Base-by-base conservation (phyloP, 2,329 filamentous ascomycete species). In the Fusarium devonianum region DNA sequence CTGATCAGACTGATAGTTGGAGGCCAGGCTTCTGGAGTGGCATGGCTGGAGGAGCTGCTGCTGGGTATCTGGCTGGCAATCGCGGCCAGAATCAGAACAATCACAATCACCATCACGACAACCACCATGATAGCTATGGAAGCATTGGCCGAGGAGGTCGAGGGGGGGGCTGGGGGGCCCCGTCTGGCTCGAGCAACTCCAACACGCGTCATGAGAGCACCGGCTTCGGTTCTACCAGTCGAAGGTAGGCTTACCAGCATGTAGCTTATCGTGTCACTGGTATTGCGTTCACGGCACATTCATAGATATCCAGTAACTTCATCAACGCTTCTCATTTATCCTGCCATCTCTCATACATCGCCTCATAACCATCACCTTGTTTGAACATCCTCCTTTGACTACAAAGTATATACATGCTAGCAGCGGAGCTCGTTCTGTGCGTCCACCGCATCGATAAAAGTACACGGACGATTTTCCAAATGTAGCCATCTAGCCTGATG, bases 1-100 rank as follows among this genome's bases (percentile, higher is more conserved):
- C 70, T 6, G 61, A 56, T 14, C 51, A 51, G 28, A 51, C 62
- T 49, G 70, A 81, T 53, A 76, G 77, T 2, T 91, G 87, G 87
- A 78, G 79, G 38, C 88, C 88, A 5, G 89, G 89, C 1, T 91
- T 92, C 71, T 92, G 88, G 88, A 81, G 76, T 13, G 88, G 88
- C 14, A 72, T 83, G n/a, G 78, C 82, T 0, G 81, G 81, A 12
- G 89, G 88, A 33, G 86, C 85, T 5, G 87, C 88, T 1, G 88
- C 86, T 3, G 85, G 78, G 2, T 90, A 90, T 65, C 68, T 80
- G 49, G 85, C 86, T 5, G 83, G 83, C 0, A 80, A 72, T 30
- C 71, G 75, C n/a, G 73, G 75, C 49, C 71, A 69, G 26, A 69
- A 65, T 51, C 54, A 62, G 63, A 57, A 61, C 64, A 53, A 56